Base-by-base conservation (phyloP, 1,284 basidiomycete species). In the Pseudozyma flocculosa region DNA sequence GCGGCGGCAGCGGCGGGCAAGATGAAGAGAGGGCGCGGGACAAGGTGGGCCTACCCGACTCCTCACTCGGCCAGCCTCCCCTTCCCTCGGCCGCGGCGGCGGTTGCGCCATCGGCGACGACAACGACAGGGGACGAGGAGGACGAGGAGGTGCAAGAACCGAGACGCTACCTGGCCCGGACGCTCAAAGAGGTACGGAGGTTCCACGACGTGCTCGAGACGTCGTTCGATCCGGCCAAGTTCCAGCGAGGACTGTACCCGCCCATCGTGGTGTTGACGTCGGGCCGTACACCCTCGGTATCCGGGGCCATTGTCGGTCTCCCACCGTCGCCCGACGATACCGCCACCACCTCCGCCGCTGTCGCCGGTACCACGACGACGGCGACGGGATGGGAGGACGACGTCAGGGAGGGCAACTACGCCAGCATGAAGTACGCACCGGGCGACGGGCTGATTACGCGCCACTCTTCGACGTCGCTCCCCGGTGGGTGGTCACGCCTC, bases 361-460 rank as follows among this genome's bases (percentile, higher is more conserved):
- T 32, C 1, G 29, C 23, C 2, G 29, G 18, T 10, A 2, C 18
- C 15, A 21, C 32, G 4, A 17, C 47, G 18, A 15, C 29, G 24
- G 23, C n/a, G 11, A 37, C 40, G 17, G 43, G 39, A 1, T 69
- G 65, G 68, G 58, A 58, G 32, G 42, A 53, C 43, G 56, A 52
- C 26, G 61, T 67, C 7, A 29, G 60, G n/a, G 51, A 53, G 8
- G 55, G 59, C 34, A 56, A 64, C 48, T 66, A 65, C 43, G 56
- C 61, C 7, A 47, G 56, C 22, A 67, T 73, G 63, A 51, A 66
- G 1, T 69, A 65, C 45, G 64, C 29, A 9, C 49, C 54, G 0
- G 68, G 72, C 4, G 78, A 78, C 42, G 78, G 78, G 17, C 73
- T 79, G 45, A 77, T 79, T 23, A 61, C 73, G 1, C 60, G 68